Conservation (phyloP, 2,329 filamentous ascomycete genomes). For the Penicillium sp. region DNA sequence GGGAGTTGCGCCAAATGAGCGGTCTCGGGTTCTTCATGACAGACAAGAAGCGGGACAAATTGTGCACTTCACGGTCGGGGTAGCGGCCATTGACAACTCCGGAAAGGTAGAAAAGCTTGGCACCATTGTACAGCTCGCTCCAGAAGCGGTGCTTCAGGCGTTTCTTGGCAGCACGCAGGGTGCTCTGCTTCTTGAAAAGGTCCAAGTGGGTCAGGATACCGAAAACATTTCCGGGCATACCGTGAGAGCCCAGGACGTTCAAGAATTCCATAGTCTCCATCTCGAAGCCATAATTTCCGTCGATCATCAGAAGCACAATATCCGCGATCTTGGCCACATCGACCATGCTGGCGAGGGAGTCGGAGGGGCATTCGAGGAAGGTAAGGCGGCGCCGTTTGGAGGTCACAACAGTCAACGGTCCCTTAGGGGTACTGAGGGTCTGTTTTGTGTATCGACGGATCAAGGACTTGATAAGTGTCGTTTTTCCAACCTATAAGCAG, state of each 20-base stretch:
- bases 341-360: constrained; percentile 91
- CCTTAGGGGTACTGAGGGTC: constrained; percentile 76
- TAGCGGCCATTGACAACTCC: constrained; percentile 95
- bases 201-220: constrained; percentile 94
- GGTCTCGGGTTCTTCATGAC: constrained; percentile 99
- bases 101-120: constrained; percentile 92
- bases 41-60: constrained; percentile 84
- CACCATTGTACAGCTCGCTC: constrained; percentile 93
- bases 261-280: constrained; percentile 99
- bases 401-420: constrained; percentile 89
- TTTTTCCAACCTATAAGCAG: no score
- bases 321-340: constrained; percentile 95
- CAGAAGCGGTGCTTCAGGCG: constrained; percentile 89
- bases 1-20: constrained; percentile 91
- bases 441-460: constrained; percentile 94
- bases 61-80: constrained; percentile 91
- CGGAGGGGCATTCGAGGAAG: constrained; percentile 88
- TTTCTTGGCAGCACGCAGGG: constrained; percentile 89
- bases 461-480: constrained; percentile 86
- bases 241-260: constrained; percentile 80
- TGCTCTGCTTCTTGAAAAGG: constrained; percentile 85
- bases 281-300: constrained; percentile 96
- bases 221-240: constrained; percentile 98
- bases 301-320: constrained; percentile 94
- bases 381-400: constrained; percentile 91